Evolutionary conservation across 73 alveolate genomes (phyloP).

Genomic region (Durusdinium trenchii): DNA sequence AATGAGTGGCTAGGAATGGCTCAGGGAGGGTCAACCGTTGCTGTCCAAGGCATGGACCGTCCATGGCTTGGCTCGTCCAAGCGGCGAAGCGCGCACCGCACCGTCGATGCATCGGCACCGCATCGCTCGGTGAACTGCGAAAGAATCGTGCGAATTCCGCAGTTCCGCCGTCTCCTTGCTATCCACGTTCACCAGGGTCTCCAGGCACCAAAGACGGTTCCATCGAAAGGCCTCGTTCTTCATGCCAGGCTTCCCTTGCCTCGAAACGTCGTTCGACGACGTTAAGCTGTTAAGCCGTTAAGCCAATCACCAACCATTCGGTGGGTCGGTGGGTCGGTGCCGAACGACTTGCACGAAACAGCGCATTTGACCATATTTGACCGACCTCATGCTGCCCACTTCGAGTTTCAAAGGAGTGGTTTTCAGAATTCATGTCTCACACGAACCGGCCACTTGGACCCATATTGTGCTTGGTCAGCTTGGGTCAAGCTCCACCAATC

Average conservation of each 20-base stretch:
- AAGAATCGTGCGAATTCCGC: background rate
- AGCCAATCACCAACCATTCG: no score
- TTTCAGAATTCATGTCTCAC: no score
- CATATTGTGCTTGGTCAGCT: no score
- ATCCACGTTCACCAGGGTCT: slow-evolving; percentile 44
- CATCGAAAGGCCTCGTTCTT: slow-evolving; percentile 80
- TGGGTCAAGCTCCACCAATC: no score
- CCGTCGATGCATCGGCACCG: background rate
- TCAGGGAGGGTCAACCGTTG: background rate
- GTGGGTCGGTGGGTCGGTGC: no score
- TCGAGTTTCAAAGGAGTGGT: no score
- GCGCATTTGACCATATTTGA: no score
- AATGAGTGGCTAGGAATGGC: background rate
- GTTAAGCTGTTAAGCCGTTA: no score
- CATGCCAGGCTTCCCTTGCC: slow-evolving; percentile 94
- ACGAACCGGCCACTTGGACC: no score
- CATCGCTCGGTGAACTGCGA: background rate
- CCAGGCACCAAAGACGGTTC: slow-evolving; percentile 86
- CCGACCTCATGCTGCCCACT: no score
- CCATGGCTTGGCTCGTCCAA: background rate
- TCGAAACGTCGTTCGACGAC: no score
- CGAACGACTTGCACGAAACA: no score
- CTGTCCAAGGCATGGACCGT: background rate
- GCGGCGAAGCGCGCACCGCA: background rate
- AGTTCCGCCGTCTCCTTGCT: slow-evolving; percentile 23